These are phyloP conservation scores for Ophiostoma sp. DNA, from an alignment of 2,329 filamentous ascomycete species.

Conservation along the genomic window DNA sequence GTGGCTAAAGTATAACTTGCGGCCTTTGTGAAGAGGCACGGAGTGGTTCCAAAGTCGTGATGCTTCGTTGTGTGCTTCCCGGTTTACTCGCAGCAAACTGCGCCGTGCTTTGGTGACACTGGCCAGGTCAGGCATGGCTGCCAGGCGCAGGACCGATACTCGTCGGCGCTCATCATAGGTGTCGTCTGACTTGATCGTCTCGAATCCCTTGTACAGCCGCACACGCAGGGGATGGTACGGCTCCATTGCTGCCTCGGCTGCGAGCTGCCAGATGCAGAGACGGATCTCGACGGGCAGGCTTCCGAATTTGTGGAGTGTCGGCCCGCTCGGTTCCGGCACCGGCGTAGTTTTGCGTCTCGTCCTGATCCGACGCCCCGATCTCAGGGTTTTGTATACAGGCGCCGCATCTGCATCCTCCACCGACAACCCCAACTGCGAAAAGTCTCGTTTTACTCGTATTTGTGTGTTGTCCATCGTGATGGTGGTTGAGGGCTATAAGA, in stretches of 20 bases:
- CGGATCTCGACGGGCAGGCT: conserved; percentile 26
- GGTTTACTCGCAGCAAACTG: conserved; percentile 22
- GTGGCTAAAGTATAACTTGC: conserved; percentile 22
- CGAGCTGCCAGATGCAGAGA: conserved; percentile 24
- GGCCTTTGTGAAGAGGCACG: conserved; percentile 18
- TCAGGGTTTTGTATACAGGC: neutral
- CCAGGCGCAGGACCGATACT: conserved; percentile 20
- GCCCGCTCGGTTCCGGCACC: neutral
- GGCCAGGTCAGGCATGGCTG: conserved; percentile 26
- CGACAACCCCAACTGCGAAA: neutral
- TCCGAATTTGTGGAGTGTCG: conserved; percentile 20
- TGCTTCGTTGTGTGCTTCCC: conserved; percentile 24
- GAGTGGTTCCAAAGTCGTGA: conserved; percentile 16
- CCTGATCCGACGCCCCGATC: conserved; percentile 1
- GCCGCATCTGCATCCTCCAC: neutral
- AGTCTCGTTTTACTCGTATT: neutral
- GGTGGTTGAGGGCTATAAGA: neutral
- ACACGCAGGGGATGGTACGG: conserved; percentile 26
- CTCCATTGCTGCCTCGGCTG: conserved; percentile 5
- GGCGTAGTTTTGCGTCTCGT: neutral
- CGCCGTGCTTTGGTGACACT: conserved; percentile 20
- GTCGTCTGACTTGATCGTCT: neutral
- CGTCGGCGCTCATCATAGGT: conserved; percentile 2
- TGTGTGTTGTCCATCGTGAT: neutral
- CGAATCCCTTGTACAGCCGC: conserved; percentile 26